Base-by-base conservation (phyloP, 2,329 filamentous ascomycete species). In the Fonsecaea multimorphosa region DNA sequence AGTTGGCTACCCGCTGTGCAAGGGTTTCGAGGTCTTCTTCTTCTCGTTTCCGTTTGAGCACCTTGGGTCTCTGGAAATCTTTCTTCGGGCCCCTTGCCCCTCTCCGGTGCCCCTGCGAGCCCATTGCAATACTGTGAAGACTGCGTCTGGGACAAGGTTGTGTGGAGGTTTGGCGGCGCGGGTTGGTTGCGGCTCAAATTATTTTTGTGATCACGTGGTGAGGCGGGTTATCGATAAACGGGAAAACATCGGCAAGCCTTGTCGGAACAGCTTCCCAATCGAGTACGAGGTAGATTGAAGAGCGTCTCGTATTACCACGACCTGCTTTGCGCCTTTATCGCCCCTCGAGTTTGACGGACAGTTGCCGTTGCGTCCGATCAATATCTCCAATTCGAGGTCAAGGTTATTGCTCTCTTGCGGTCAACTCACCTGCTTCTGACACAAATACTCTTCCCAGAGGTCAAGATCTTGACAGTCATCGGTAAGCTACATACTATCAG, bases 41-140 rank as follows among this genome's bases (percentile, higher is more conserved):
- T 16, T 77, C 78, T 34, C 81, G 78, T 71, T 83, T 83, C 65
- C 81, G 77, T 67, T 83, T 83, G 61, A 83, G 70, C 8, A 71
- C 73, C 24, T 73, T 71, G 29, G 70, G 67, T 11, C 54, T 59
- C 38, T 68, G 64, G 36, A 57, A 65, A 2, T 32, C n/a, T 31
- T 38, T 62, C 12, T 32, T 56, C 1, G 65, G 61, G 12, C 32
- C 63, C 9, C 49, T 46, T 2, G 31, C 24, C 16, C 58, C 65
- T 38, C 53, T 65, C 19, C 58, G 67, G n/a, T 60, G 34, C 12
- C 65, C 67, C 27, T 51, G 64, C 9, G 65, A 56, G 22, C 40
- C 67, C 67, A 69, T 69, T 11, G 31, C 58, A 36, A 36, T 1
- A 27, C 8, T 31, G 27, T 22, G 32, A 22, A 31, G 22, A 49